Conservation (phyloP, 768 basidiomycete genomes). For the Pisolithus microcarpus region DNA sequence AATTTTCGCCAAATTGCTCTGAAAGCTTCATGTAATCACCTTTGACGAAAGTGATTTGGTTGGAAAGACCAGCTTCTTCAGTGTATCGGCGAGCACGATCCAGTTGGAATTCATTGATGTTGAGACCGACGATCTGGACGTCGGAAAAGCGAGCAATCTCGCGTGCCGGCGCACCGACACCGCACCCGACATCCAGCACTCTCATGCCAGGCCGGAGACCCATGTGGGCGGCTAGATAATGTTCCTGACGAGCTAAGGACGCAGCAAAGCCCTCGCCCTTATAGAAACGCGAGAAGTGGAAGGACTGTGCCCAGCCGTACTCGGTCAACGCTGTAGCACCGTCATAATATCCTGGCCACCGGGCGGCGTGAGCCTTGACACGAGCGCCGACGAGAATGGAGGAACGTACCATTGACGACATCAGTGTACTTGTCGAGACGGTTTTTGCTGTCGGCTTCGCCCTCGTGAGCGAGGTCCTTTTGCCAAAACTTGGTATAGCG, state of each 20-base stretch:
- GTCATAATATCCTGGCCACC: constrained; percentile 79
- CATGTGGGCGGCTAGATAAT: constrained; percentile 91
- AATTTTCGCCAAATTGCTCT: constrained; percentile 87
- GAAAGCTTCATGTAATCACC: constrained; percentile 95
- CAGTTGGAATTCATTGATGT: constrained; percentile 96
- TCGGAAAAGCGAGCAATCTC: constrained; percentile 92
- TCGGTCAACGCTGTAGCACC: constrained; percentile 95
- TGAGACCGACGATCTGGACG: constrained; percentile 75
- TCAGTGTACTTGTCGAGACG: constrained; percentile 82
- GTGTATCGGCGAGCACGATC: constrained; percentile 80
- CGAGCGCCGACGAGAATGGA: neutral
- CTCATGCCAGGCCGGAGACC: constrained; percentile 81
- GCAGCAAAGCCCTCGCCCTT: constrained; percentile 75
- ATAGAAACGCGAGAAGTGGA: constrained; percentile 98
- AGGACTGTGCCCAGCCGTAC: constrained; percentile 85
- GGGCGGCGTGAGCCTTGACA: neutral
- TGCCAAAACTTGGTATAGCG: constrained; percentile 93
- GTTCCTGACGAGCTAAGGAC: constrained; percentile 87
- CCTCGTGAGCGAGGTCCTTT: constrained; percentile 68
- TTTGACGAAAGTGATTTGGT: constrained; percentile 76
- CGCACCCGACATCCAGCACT: constrained; percentile 97
- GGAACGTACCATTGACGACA: constrained; percentile 77
- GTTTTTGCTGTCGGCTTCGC: constrained; percentile 54
- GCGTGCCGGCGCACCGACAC: constrained; percentile 94
- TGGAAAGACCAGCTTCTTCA: constrained; percentile 60